These are phyloP conservation scores for Syncephalastrum sp. DNA, from an alignment of 371 early-diverging fungal genomes.

Conservation along the genomic window DNA sequence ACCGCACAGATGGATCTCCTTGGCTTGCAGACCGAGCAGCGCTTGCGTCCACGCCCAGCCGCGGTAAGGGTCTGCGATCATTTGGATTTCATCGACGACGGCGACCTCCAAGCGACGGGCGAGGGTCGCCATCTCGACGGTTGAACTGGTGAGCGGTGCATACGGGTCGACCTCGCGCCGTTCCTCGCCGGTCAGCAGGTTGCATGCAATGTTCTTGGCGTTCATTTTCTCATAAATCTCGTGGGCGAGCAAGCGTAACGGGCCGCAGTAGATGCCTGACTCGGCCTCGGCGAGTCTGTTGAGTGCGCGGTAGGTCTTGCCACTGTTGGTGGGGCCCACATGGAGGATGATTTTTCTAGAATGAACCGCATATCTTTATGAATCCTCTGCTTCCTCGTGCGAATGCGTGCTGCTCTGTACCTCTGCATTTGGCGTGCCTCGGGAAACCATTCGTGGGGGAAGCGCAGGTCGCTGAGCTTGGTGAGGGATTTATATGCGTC, in stretches of 20 bases:
- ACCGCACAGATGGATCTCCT: constrained; percentile 93
- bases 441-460: constrained; percentile 81
- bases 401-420: constrained; percentile 22
- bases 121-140: constrained; percentile 89
- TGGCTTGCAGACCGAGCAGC: constrained; percentile 76
- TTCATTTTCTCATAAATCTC: constrained; percentile 92
- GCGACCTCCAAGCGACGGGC: constrained; percentile 74
- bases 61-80: constrained; percentile 83
- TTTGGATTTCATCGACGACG: constrained; percentile 96
- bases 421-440: constrained; percentile 71
- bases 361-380: too few relatives aligned
- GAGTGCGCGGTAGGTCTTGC: constrained; percentile 92
- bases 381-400: neutral
- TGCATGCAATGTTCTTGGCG: constrained; percentile 69
- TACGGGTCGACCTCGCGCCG: constrained; percentile 51
- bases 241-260: constrained; percentile 89
- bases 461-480: constrained; percentile 70
- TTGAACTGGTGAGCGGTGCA: constrained; percentile 66
- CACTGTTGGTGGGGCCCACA: constrained; percentile 97
- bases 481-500: constrained; percentile 52
- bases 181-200: constrained; percentile 93
- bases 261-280: constrained; percentile 88
- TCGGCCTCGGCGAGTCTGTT: constrained; percentile 63
- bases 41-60: constrained; percentile 98
- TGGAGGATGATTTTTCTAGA: constrained; percentile 82